Evolutionary conservation across 768 basidiomycete genomes (phyloP).

Genomic region (Rhizopogon rudus): DNA sequence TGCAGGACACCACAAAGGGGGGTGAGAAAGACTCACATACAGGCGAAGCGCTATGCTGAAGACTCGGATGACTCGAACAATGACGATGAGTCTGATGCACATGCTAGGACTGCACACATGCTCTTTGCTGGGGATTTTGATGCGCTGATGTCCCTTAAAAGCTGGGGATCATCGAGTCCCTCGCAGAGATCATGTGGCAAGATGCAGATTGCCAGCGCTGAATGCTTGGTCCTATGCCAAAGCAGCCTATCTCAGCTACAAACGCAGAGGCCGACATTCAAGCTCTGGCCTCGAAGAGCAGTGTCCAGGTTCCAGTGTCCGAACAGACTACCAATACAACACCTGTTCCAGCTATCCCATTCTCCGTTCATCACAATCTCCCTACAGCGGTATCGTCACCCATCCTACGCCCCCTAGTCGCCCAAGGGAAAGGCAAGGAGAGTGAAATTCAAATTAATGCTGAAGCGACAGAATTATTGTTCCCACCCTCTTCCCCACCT

Average conservation of each 20-base stretch:
- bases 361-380: slow-evolving; percentile 1
- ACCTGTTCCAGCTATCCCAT: not conserved
- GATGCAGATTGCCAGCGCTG: not conserved
- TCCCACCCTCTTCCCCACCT: not conserved
- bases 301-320: not conserved
- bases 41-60: slow-evolving; percentile 10
- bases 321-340: not conserved
- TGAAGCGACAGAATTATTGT: not conserved
- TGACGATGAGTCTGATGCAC: slow-evolving; percentile 40
- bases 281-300: not conserved
- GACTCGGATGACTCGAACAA: slow-evolving; percentile 41
- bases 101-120: slow-evolving; percentile 49
- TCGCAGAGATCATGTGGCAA: not conserved
- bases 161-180: slow-evolving; percentile 14
- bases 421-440: slow-evolving; percentile 1
- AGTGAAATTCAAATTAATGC: not conserved
- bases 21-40: not conserved
- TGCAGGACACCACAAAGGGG: not conserved
- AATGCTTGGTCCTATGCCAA: not conserved
- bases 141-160: slow-evolving; percentile 3
- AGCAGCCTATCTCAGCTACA: not conserved
- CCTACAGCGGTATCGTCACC: slow-evolving; percentile 24
- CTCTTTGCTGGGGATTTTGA: slow-evolving; percentile 42
- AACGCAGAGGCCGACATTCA: not conserved
- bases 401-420: not conserved